Percentiles rank a stretch among this genome's conserved stretches.
These are phyloP conservation scores for Cynara cardunculus DNA, from an alignment of 129 eudicot genomes.

Conservation along the genomic window DNA sequence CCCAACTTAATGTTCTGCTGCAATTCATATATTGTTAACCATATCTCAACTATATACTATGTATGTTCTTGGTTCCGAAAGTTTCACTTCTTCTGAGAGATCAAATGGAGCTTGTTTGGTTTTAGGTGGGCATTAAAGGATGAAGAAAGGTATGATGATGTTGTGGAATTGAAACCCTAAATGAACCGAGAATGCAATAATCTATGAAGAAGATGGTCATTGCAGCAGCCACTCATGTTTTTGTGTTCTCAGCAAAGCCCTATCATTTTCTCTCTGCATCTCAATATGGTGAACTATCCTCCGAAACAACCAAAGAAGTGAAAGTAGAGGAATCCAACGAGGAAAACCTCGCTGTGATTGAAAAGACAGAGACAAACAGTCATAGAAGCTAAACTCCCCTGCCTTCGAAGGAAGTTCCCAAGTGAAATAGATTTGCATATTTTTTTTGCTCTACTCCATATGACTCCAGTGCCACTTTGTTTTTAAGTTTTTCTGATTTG, in stretches of 20 bases:
- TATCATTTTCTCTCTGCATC: conserved; percentile 55
- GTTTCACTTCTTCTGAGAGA: background rate
- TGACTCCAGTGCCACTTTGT: too few species aligned
- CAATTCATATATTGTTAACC: conserved; percentile 1
- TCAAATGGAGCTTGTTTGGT: background rate
- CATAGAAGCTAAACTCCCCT: too few species aligned
- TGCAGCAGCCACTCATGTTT: conserved; percentile 87
- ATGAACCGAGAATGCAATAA: background rate
- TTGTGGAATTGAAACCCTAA: conserved; percentile 19
- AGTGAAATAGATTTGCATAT: too few species aligned
- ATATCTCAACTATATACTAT: background rate
- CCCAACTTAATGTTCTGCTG: conserved; percentile 23
- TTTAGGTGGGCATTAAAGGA: background rate
- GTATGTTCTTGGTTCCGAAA: background rate
- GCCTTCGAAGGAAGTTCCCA: too few species aligned
- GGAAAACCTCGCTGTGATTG: conserved; percentile 48
- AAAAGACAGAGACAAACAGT: conserved; percentile 60
- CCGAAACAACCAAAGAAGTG: conserved; percentile 43
- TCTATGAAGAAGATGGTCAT: conserved; percentile 17
- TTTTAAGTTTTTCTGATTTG: too few species aligned
- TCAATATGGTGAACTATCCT: conserved; percentile 36
- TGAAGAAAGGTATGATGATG: background rate
- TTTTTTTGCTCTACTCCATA: too few species aligned
- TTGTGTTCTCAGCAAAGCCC: conserved; percentile 71
- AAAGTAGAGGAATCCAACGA: conserved; percentile 44